These are phyloP conservation scores for Lactifluus volemus DNA, from an alignment of 768 basidiomycete genomes.

Conservation along the genomic window DNA sequence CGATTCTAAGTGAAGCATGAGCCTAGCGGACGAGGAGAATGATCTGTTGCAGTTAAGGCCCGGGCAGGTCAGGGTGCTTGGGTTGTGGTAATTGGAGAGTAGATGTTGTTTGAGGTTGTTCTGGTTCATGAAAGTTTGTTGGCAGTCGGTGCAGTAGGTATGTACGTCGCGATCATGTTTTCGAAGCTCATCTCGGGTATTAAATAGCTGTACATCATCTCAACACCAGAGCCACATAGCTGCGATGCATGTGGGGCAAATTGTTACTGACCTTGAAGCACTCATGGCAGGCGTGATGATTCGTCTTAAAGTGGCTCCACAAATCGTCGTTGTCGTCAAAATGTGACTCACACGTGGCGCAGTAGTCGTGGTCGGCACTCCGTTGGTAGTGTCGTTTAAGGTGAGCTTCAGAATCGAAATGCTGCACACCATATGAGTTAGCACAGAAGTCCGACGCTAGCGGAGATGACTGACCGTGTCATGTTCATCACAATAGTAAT, in stretches of 20 bases:
- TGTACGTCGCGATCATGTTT: slow-evolving; percentile 20
- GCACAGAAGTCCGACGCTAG: too few relatives aligned
- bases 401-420: not conserved
- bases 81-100: slow-evolving; percentile 42
- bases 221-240: not conserved
- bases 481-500: not conserved
- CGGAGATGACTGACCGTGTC: too few relatives aligned
- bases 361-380: too few relatives aligned
- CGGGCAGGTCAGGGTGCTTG: slow-evolving; percentile 30
- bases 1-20: slow-evolving; percentile 55
- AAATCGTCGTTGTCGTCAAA: not conserved
- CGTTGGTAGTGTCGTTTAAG: too few relatives aligned
- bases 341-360: too few relatives aligned
- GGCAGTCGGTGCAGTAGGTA: slow-evolving; percentile 39
- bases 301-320: not conserved
- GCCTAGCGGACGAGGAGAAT: slow-evolving; percentile 46
- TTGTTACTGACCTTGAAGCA: not conserved
- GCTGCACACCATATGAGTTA: not conserved
- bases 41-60: slow-evolving; percentile 35
- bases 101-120: slow-evolving; percentile 40
- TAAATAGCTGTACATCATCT: not conserved
- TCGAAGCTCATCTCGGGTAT: not conserved
- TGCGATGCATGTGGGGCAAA: not conserved
- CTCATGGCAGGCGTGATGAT: not conserved
- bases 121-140: slow-evolving; percentile 34